A percentile compares a stretch with the other conserved stretches of the same genome.
These are phyloP conservation scores for Aspergillus awamori DNA, from an alignment of 2,329 filamentous ascomycete species.

Conservation along the genomic window DNA sequence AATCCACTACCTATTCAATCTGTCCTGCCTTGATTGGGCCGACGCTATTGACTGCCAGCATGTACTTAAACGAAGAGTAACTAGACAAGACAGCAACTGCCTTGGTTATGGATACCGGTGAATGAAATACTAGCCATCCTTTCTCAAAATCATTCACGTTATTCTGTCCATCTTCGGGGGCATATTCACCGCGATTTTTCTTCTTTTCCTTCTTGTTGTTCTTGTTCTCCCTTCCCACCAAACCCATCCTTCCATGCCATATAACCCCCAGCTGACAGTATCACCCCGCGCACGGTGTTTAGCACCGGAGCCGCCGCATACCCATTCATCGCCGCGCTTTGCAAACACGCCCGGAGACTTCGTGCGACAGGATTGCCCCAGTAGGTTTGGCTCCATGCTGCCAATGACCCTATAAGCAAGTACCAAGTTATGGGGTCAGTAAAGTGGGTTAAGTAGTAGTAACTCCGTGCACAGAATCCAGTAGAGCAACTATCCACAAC, in stretches of 20 bases:
- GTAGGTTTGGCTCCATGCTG: slow-evolving; percentile 1
- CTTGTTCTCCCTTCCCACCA: slow-evolving; percentile 1
- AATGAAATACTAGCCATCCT: no score
- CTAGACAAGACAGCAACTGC: neutral
- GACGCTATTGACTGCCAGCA: slow-evolving; percentile 2
- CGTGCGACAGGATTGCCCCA: neutral
- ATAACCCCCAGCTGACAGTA: neutral
- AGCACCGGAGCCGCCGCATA: neutral
- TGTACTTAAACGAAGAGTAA: neutral
- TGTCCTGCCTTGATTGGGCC: slow-evolving; percentile 6
- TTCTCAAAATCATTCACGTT: no score
- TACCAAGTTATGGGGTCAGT: no score
- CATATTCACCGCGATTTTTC: no score
- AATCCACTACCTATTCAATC: neutral
- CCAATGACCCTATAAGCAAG: neutral
- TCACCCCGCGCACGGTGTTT: neutral
- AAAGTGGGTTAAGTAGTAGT: no score
- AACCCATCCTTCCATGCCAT: neutral
- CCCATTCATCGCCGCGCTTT: slow-evolving; percentile 9
- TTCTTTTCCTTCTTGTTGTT: neutral
- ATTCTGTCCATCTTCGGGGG: no score
- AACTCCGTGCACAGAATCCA: no score
- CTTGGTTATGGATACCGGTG: neutral
- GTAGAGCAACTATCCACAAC: neutral
- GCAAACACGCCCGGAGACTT: neutral